Evolutionary conservation across 495 filamentous ascomycete genomes (phyloP), one percentile per base, ranked within the genome.

Genomic region (Jackrogersella minutella): DNA sequence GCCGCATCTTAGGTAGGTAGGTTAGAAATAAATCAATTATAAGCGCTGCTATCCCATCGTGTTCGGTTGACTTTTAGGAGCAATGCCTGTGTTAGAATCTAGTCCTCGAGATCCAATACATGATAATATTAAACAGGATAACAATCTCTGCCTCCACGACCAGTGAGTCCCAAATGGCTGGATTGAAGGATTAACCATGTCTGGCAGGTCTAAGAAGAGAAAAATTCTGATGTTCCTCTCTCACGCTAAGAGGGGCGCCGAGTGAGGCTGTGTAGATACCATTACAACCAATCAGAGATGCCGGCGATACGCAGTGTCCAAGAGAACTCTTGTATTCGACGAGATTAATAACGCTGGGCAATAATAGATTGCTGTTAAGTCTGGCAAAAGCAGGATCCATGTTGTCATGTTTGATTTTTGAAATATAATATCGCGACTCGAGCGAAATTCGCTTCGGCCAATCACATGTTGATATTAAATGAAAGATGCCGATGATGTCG

Each of bases 191-290:
- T 52, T 55, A 39, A 36, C 44, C 44, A 53, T 26, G 58, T 54
- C 46, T 26, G 47, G n/a, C 44, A 53, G 17, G 58, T 54, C 46
- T 26, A 40, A 10, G 16, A 41, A 47, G 17, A 34, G 41, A 31
- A 57, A 55, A 41, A 46, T 60, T 60, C 53, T 60, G 49, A 49
- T 34, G 60, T 61, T 64, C 49, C 60, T 64, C 56, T 19, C 47
- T 68, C 49, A 40, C 56, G 60, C 59, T 55, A 64, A 69, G 55
- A 59, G 47, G 58, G 56, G 55, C 30, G 65, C 50, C 47, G 17
- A 68, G 31, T 63, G 66, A 69, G 66, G 66, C 66, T 69, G 66
- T 69, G 66, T 64, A 68, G 53, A 60, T 43, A 37, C 16, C 16
- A 17, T 11, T 14, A 13, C 14, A 26, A 26, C 66, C 66, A 69